Conservation (phyloP, 1,284 basidiomycete species). For the Tylopilus sp. region DNA sequence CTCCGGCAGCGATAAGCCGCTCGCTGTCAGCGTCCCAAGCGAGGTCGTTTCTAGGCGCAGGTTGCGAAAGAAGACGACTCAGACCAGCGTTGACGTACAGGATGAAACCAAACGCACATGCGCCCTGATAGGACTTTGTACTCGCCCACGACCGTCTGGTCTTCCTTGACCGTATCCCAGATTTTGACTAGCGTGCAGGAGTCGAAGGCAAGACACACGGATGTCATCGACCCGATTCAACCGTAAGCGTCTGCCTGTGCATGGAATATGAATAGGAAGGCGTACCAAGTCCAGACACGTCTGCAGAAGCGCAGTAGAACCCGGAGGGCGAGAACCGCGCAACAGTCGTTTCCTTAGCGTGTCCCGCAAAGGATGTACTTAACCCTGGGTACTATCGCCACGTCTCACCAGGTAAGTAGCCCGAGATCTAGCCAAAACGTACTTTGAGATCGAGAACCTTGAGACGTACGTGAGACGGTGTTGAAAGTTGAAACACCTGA, state of each 20-base stretch:
- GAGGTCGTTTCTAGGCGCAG: slow-evolving; percentile 82
- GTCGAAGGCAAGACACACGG: background rate
- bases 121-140: slow-evolving; percentile 86
- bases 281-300: slow-evolving; percentile 81
- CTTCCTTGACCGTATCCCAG: slow-evolving; percentile 94
- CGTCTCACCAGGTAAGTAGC: background rate
- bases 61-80: background rate
- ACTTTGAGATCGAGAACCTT: slow-evolving; percentile 75
- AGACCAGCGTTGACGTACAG: background rate
- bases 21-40: slow-evolving; percentile 98
- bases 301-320: slow-evolving; percentile 95
- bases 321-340: slow-evolving; percentile 95
- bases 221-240: background rate
- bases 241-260: background rate
- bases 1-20: slow-evolving; percentile 96
- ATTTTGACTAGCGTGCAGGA: slow-evolving; percentile 70
- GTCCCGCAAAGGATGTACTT: slow-evolving; percentile 78
- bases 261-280: background rate
- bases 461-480: background rate
- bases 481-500: background rate
- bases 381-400: slow-evolving; percentile 60
- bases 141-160: slow-evolving; percentile 88
- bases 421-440: slow-evolving; percentile 8
- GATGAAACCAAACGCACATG: slow-evolving; percentile 64
- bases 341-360: slow-evolving; percentile 88